Conservation (phyloP, 106 monocot species). For the Dendrobium catenatum region DNA sequence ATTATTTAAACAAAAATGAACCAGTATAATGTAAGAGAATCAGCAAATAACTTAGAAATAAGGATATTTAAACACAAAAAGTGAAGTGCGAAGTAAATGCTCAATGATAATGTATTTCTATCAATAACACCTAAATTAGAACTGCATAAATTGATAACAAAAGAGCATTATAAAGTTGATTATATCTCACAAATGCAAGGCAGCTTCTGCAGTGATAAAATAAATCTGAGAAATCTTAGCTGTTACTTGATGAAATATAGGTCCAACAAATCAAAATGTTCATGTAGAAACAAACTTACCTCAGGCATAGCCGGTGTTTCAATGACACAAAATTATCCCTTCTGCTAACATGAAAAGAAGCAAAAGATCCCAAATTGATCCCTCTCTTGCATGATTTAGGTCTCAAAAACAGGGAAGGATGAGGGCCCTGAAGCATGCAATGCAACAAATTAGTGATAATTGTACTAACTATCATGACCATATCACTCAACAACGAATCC, state of each 20-base stretch:
- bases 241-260: not conserved
- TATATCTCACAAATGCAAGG: not conserved
- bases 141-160: not conserved
- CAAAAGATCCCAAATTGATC: not conserved
- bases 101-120: not conserved
- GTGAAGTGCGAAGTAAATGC: too few relatives aligned
- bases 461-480: not conserved
- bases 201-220: not conserved
- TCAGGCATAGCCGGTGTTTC: not conserved
- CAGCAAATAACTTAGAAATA: not conserved
- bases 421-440: constrained; percentile 5
- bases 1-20: constrained; percentile 3
- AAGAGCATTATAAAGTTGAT: not conserved
- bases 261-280: constrained; percentile 5
- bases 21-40: not conserved
- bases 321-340: not conserved
- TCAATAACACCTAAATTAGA: not conserved
- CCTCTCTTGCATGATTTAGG: not conserved
- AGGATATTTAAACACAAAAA: not conserved
- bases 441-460: constrained; percentile 1
- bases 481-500: not conserved
- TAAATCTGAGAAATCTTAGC: not conserved
- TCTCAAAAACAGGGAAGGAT: not conserved
- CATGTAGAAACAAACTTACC: constrained; percentile 9
- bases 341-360: not conserved